A percentile compares a stretch with the other conserved stretches of the same genome.
phyloP scores from a whole-genome alignment of 2,329 filamentous ascomycete genomes.

The Cryoendolithus antarcticus region DNA sequence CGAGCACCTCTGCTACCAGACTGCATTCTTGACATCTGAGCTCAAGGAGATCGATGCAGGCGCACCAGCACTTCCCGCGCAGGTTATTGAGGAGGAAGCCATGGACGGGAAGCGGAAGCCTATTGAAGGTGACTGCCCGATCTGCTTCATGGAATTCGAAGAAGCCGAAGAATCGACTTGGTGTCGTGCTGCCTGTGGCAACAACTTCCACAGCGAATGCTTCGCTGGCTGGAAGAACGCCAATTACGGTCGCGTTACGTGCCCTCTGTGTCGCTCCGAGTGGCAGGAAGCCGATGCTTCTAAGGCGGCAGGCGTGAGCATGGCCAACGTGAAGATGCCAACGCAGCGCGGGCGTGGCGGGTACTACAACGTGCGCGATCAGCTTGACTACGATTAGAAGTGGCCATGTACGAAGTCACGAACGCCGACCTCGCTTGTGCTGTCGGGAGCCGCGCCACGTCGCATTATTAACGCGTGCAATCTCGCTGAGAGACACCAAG shows the following conservation, averaged over 20 bases:
- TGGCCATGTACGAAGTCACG: no score
- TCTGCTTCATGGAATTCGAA: conserved; percentile 48
- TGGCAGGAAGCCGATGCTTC: conserved; percentile 13
- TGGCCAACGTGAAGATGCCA: conserved; percentile 11
- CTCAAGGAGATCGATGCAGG: conserved; percentile 42
- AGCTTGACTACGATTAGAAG: conserved; percentile 14
- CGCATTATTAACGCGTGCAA: no score
- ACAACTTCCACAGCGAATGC: conserved; percentile 48
- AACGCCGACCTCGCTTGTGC: no score
- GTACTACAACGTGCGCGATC: conserved; percentile 20
- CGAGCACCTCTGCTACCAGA: conserved; percentile 44
- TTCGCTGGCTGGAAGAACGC: conserved; percentile 39
- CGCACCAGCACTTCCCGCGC: conserved; percentile 38
- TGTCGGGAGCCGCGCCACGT: no score
- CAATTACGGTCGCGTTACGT: conserved; percentile 14
- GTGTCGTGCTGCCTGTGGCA: conserved; percentile 49
- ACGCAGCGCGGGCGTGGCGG: conserved; percentile 11
- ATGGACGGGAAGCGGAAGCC: conserved; percentile 42
- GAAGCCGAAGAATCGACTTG: conserved; percentile 40
- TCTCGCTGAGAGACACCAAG: no score
- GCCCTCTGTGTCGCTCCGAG: conserved; percentile 20
- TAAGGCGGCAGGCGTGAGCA: conserved; percentile 6
- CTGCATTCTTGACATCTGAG: conserved; percentile 48
- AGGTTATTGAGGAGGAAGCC: conserved; percentile 17
- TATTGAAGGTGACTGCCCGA: conserved; percentile 50